These are phyloP conservation scores for Metarhizium anisopliae DNA, from an alignment of 2,329 filamentous ascomycete genomes.

Conservation along the genomic window DNA sequence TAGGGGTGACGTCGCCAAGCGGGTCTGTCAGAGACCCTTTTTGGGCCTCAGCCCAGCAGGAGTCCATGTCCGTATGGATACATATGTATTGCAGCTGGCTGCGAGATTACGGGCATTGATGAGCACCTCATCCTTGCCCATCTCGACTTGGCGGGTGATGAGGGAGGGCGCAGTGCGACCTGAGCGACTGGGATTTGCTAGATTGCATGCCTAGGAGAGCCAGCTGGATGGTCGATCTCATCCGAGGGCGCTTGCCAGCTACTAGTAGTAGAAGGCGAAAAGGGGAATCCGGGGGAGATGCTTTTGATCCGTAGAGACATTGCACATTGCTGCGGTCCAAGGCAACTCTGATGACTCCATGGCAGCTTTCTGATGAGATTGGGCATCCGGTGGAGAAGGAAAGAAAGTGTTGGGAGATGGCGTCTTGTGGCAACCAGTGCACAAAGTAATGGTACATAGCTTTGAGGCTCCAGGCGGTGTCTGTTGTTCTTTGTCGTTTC, in stretches of 20 bases:
- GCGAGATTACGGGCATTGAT: not conserved
- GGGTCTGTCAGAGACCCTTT: too few relatives aligned
- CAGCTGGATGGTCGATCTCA: not conserved
- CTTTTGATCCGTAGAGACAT: not conserved
- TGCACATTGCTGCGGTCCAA: too few relatives aligned
- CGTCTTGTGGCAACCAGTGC: too few relatives aligned
- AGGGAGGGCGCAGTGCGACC: not conserved
- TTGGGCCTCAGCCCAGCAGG: too few relatives aligned
- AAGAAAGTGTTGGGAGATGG: too few relatives aligned
- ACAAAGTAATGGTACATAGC: too few relatives aligned
- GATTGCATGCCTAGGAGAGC: not conserved
- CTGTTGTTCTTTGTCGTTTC: too few relatives aligned
- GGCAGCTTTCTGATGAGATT: too few relatives aligned
- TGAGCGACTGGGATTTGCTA: not conserved
- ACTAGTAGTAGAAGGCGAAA: not conserved
- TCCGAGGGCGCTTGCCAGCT: not conserved
- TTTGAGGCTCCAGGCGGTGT: too few relatives aligned
- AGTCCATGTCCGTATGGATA: too few relatives aligned
- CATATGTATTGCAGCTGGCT: not conserved
- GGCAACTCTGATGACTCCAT: not conserved
- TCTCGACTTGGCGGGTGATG: not conserved
- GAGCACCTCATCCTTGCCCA: not conserved
- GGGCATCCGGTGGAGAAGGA: too few relatives aligned
- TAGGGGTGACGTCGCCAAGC: too few relatives aligned
- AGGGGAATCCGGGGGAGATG: not conserved